Base-by-base conservation (phyloP, 2,329 filamentous ascomycete species). In the Epichloe baconii region DNA sequence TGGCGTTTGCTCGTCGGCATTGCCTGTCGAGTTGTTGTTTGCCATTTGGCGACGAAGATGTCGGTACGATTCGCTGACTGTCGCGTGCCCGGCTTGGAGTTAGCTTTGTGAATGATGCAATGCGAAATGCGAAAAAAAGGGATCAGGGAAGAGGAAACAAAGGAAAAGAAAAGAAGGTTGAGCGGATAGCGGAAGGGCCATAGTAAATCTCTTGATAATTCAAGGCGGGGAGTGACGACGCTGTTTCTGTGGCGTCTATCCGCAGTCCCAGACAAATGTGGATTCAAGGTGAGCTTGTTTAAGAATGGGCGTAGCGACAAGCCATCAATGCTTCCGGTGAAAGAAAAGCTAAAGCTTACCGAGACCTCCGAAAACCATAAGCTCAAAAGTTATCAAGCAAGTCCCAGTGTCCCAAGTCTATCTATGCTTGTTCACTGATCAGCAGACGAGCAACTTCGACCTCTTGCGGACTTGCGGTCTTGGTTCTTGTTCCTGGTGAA, bases 1-100 rank as follows among this genome's bases (percentile, higher is more conserved):
- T 48, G 72, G 71, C 55, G 71, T 68, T 44, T 58, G 62, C 64
- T 76, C 71, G 57, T 61, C 57, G 55, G 62, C 58, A 49, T 52
- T 47, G 49, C 57, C 56, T 21, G 56, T 54, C 43, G 55, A 47
- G 53, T 61, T 65, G 59, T 52, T 56, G 52, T 60, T 64, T 62
- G 70, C 69, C 55, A 59, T 58, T 50, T 63, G 63, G 59, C 61
- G 60, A 54, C 56, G 47, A 14, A 52, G 43, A 44, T 42, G 36
- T 51, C 49, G 49, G 23, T 37, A 49, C 31, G 52, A 54, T 48
- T 52, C 50, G 44, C 46, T 54, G 46, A 46, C 53, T 56, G 42
- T 37, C 8, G 41, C 1, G 34, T 17, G 47, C 15, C 37, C 7
- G 31, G 37, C 6, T n/a, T 31, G 12, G 45, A 19, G 36, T 44